These are phyloP conservation scores for Dendrobium chrysotoxum DNA, from an alignment of 106 monocot species.

Conservation along the genomic window DNA sequence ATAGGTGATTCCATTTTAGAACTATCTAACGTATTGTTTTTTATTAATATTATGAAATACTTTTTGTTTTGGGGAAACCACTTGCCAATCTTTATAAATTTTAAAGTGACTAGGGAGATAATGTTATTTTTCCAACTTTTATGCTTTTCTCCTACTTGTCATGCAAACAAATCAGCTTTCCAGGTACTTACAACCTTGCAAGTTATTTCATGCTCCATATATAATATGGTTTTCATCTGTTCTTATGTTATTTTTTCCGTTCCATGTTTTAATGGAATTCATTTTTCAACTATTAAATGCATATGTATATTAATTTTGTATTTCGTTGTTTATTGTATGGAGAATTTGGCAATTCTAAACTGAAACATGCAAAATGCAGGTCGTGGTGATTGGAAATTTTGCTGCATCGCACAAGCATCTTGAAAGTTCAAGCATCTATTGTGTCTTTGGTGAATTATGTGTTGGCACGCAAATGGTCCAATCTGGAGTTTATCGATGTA, in stretches of 20 bases:
- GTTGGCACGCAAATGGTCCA: slow-evolving; percentile 49
- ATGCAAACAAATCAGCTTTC: neutral
- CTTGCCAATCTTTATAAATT: neutral
- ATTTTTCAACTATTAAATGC: neutral
- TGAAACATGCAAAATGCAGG: slow-evolving; percentile 27
- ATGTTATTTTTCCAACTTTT: neutral
- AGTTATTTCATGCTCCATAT: neutral
- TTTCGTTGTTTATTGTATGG: neutral
- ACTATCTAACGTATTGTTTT: too few species aligned
- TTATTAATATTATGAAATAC: neutral
- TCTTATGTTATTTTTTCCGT: neutral
- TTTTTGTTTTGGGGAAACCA: neutral
- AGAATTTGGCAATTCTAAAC: neutral
- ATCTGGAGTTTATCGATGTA: slow-evolving; percentile 67
- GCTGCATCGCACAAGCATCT: slow-evolving; percentile 51
- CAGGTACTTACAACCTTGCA: neutral
- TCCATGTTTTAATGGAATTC: neutral
- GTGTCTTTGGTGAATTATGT: slow-evolving; percentile 47
- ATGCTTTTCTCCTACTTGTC: neutral
- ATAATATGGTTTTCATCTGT: neutral
- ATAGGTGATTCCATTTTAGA: too few species aligned
- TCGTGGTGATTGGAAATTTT: slow-evolving; percentile 70
- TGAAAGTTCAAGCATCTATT: slow-evolving; percentile 34
- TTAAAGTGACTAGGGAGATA: neutral
- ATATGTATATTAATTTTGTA: neutral